A percentile compares a stretch with the other conserved stretches of the same genome.
Conservation (phyloP, 345 rosid species). For the Psidium friedrichsthalianum region DNA sequence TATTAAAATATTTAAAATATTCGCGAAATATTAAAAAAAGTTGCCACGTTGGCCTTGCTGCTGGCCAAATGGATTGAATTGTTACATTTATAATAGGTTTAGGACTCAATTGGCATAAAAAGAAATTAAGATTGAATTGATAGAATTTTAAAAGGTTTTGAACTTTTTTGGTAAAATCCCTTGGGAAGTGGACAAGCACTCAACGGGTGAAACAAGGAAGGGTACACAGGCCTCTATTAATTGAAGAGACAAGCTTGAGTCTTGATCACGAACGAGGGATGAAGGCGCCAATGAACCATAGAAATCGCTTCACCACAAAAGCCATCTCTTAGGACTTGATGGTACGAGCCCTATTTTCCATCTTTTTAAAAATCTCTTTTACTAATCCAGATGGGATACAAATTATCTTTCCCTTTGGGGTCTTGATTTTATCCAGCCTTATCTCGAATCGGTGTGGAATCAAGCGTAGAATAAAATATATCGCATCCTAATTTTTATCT, state of each 20-base stretch:
- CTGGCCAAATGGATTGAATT: too few relatives aligned
- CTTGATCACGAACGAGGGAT: conserved; percentile 2
- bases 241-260: background rate
- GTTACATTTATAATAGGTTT: too few relatives aligned
- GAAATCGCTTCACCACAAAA: background rate
- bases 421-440: background rate
- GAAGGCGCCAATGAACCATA: background rate
- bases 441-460: background rate
- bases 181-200: background rate
- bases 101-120: too few relatives aligned
- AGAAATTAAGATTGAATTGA: too few relatives aligned
- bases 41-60: too few relatives aligned
- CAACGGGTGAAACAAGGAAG: background rate
- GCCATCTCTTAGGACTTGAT: background rate
- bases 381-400: background rate
- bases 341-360: background rate
- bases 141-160: too few relatives aligned
- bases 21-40: too few relatives aligned
- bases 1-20: too few relatives aligned
- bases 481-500: background rate
- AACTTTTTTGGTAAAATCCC: too few relatives aligned
- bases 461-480: background rate
- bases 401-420: background rate
- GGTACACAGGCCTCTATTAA: background rate
- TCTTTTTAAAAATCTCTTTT: background rate